Evolutionary conservation across 768 basidiomycete genomes (phyloP), one percentile per base, ranked within the genome.

Genomic region (Suillus cothurnatus): DNA sequence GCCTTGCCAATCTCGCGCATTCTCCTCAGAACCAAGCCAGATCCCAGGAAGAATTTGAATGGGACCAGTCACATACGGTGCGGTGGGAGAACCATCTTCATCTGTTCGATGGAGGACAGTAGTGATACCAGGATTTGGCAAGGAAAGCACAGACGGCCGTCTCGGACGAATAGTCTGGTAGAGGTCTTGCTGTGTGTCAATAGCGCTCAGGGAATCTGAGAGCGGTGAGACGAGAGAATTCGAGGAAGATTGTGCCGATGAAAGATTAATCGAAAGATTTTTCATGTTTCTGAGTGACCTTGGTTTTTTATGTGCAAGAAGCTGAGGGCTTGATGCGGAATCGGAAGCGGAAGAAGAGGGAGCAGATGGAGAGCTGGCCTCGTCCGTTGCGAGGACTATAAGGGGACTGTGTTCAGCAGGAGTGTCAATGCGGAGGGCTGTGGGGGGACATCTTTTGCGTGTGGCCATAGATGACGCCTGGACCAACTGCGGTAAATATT

Each of bases 21-120:
- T 95, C 77, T 95, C 94, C 76, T 96, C 94, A 63, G 92, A 92
- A 68, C 95, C 95, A 12, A 97, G 86, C 89, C 90, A 97, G 64
- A 97, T 82, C 59, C 89, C 87, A 3, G 94, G 94, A 55, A 96
- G 82, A 71, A 97, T 82, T 77, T 96, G 90, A 17, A 91, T 78
- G 53, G 95, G 95, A 19, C 95, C 95, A 71, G 90, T 83, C 5
- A 82, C 73, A 74, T 97, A 97, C 7, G 95, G 92, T 3, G 84
- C 79, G 31, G 87, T 79, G 11, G 86, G 84, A 0, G 86, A 84
- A 26, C 74, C 74, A 43, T 88, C 89, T 71, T 90, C 90, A 65
- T 87, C 90, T 68, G 83, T 88, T 71, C 88, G 86, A 67, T 87
- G 85, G 28, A 88, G 72, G 55, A 84, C 79, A 26, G 88, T 78